Base-by-base conservation (phyloP, 495 filamentous ascomycete genomes). In the Emericellopsis terricola region DNA sequence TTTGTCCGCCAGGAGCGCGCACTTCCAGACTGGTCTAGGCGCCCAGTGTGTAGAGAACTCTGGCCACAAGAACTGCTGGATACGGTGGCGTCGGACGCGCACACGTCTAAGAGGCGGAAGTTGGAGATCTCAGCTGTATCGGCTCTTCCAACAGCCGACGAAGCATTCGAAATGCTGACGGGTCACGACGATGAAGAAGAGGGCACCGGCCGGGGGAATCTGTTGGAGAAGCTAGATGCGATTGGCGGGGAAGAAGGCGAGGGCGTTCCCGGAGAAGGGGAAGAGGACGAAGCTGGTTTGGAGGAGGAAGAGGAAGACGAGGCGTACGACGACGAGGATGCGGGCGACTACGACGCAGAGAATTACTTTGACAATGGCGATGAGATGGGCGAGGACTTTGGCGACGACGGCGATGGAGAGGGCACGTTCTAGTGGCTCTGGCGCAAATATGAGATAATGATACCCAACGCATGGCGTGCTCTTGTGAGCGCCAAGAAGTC, bases 301-400 rank as follows among this genome's bases (percentile, higher is more conserved):
- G 51, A 48, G 0, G 59, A 52, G 17, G 55, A 58, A 0, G 62
- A 62, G 27, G 56, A 62, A 8, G 55, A 59, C 24, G 57, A 57
- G 11, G 47, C 55, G 28, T 63, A 61, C 28, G 61, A 65, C 19
- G 56, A 60, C 36, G 56, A 60, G 18, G 51, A 55, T 9, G 65
- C 55, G 1, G 64, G 65, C 15, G 67, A 71, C 36, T 71, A 71
- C 44, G 59, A 69, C 34, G 67, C 58, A 5, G 67, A 71, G 44
- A 44, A 49, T 13, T 68, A 68, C 46, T 71, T 71, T 40, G 62
- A 66, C 17, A 55, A 49, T 24, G 60, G 64, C 16, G 57, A 61
- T 18, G 58, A 56, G 11, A 60, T 65, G 9, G 63, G 60, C 8
- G 60, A 66, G 5, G 59, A 58, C 21, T 46, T 37, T 34, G 55